phyloP scores from a whole-genome alignment of 805 yeast genomes.

The Kuraishia hungarica region DNA sequence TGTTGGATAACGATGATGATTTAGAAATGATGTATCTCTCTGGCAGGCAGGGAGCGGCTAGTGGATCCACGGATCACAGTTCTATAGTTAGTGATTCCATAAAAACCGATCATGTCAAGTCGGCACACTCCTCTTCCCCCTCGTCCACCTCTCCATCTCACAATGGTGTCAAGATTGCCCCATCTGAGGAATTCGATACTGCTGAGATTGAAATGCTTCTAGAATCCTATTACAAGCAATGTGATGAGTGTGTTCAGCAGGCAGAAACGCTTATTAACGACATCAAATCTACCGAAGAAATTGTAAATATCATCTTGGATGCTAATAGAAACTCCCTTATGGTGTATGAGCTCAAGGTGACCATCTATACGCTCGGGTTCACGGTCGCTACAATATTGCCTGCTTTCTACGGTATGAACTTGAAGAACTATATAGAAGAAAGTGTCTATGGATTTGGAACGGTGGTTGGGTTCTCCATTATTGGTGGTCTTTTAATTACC shows the following conservation, averaged over 20 bases:
- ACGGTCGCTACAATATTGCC: slow-evolving; percentile 81
- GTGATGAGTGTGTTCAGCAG: slow-evolving; percentile 90
- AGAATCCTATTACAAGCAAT: slow-evolving; percentile 84
- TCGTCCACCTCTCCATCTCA: background rate
- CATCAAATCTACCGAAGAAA: slow-evolving; percentile 86
- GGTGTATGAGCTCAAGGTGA: slow-evolving; percentile 76
- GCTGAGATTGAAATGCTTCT: slow-evolving; percentile 81
- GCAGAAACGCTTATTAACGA: slow-evolving; percentile 77
- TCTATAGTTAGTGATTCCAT: background rate
- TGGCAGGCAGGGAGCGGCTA: background rate
- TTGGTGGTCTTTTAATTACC: slow-evolving; percentile 48
- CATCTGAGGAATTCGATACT: slow-evolving; percentile 14
- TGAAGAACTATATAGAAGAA: slow-evolving; percentile 71
- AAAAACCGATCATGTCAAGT: no score
- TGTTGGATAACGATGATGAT: slow-evolving; percentile 83
- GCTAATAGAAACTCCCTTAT: slow-evolving; percentile 86
- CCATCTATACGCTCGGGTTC: slow-evolving; percentile 77
- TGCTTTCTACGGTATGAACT: slow-evolving; percentile 85
- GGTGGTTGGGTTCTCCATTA: slow-evolving; percentile 41
- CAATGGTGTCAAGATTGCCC: background rate
- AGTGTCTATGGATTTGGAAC: slow-evolving; percentile 53
- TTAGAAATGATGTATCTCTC: slow-evolving; percentile 71
- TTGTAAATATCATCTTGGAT: slow-evolving; percentile 83
- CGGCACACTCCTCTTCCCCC: no score
- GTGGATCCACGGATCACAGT: no score